phyloP scores from a whole-genome alignment of 208 protist genomes.

The Acanthamoeba culbertsoni region DNA sequence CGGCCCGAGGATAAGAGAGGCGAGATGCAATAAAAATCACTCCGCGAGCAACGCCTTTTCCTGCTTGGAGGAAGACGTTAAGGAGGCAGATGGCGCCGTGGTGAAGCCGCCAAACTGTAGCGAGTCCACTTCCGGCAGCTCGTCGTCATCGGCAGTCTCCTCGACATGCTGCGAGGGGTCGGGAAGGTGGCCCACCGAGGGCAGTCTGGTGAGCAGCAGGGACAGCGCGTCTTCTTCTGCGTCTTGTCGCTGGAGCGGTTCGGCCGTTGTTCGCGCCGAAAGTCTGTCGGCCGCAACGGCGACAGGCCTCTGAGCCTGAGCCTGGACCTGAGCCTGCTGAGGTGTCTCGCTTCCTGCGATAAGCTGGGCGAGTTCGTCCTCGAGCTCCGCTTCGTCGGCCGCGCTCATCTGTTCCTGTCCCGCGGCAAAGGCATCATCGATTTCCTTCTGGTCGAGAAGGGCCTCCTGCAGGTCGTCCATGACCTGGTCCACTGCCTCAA shows the following conservation, averaged over 20 bases:
- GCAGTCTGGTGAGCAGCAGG: not conserved
- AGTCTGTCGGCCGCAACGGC: not conserved
- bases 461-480: conserved; percentile 23
- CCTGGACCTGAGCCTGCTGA: not conserved
- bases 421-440: not conserved
- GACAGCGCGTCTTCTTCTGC: not conserved
- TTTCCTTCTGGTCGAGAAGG: conserved; percentile 9
- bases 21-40: not conserved
- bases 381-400: conserved; percentile 13
- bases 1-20: too few species aligned
- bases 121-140: not conserved
- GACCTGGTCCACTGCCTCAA: not conserved
- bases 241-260: not conserved
- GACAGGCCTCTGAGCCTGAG: not conserved
- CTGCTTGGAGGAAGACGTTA: not conserved
- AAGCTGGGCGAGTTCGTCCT: conserved; percentile 13
- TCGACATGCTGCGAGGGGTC: not conserved
- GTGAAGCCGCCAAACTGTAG: not conserved
- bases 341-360: not conserved
- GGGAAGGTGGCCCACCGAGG: not conserved
- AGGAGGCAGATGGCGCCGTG: too few species aligned
- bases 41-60: not conserved
- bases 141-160: not conserved
- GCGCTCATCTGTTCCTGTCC: not conserved
- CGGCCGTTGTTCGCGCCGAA: not conserved